phyloP scores from a whole-genome alignment of 805 yeast genomes.

The Hanseniaspora clermontiae region DNA sequence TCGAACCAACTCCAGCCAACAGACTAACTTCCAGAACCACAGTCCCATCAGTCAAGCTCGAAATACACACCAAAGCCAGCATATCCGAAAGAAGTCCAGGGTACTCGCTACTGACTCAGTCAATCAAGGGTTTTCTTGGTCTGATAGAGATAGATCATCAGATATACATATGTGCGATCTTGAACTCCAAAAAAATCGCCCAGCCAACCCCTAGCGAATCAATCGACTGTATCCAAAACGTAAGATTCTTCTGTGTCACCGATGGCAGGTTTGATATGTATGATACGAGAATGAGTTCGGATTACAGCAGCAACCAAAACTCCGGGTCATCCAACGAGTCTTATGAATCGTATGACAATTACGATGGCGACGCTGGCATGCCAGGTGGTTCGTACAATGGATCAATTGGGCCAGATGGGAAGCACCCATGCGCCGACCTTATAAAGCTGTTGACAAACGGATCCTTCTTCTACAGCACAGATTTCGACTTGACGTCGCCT shows the following conservation, averaged over 20 bases:
- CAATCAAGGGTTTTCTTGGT: constrained; percentile 62
- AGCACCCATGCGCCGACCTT: constrained; percentile 75
- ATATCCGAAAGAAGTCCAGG: constrained; percentile 6
- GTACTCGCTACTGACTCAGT: neutral
- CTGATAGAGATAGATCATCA: constrained; percentile 56
- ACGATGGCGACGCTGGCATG: neutral
- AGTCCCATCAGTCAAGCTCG: constrained; percentile 1
- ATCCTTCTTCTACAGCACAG: constrained; percentile 81
- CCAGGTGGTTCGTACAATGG: constrained; percentile 5
- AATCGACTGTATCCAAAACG: constrained; percentile 67
- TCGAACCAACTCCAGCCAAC: neutral
- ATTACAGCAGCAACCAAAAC: constrained; percentile 28
- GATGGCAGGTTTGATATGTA: constrained; percentile 68
- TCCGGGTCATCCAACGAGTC: neutral
- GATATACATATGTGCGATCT: constrained; percentile 64
- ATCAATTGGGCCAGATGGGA: constrained; percentile 23
- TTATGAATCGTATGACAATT: neutral
- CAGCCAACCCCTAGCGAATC: constrained; percentile 68
- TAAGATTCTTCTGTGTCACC: constrained; percentile 72
- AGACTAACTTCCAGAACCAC: neutral
- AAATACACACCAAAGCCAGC: constrained; percentile 6
- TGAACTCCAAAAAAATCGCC: constrained; percentile 68
- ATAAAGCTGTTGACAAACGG: constrained; percentile 72
- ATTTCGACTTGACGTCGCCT: constrained; percentile 82
- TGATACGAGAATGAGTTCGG: constrained; percentile 55